A percentile compares a stretch with the other conserved stretches of the same genome.
Evolutionary conservation across 1,284 basidiomycete genomes (phyloP).

Genomic region (Afroboletus lepidellus): DNA sequence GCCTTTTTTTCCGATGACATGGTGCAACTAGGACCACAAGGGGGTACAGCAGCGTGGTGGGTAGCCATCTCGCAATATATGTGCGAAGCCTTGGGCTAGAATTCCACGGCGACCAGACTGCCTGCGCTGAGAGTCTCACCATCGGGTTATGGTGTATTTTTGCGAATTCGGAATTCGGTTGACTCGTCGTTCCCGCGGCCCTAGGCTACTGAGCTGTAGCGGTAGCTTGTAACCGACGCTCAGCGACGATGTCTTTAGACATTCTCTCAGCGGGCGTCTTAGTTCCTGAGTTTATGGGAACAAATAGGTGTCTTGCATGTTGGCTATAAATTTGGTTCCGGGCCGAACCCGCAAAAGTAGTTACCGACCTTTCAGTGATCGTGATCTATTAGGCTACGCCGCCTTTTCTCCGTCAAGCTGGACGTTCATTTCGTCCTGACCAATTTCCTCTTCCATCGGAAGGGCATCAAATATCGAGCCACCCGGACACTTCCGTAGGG

Average conservation of each 20-base stretch:
- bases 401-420: neutral
- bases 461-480: slow-evolving; percentile 48
- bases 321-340: neutral
- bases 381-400: neutral
- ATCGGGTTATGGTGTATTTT: neutral
- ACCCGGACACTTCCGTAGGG: slow-evolving; percentile 38
- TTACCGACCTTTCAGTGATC: neutral
- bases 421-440: neutral
- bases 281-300: neutral
- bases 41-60: neutral
- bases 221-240: neutral
- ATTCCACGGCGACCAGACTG: neutral
- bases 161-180: slow-evolving; percentile 21
- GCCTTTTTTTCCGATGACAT: slow-evolving; percentile 26
- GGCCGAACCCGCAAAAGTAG: neutral
- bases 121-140: neutral
- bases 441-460: slow-evolving; percentile 35
- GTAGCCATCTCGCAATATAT: slow-evolving; percentile 2
- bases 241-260: too few species aligned
- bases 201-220: neutral
- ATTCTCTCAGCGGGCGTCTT: neutral
- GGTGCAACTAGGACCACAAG: neutral
- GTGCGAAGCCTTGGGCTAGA: neutral
- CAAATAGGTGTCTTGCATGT: too few species aligned
- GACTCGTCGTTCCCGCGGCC: neutral